Evolutionary conservation across 2,329 filamentous ascomycete genomes (phyloP).

Genomic region (Talaromyces pinophilus): DNA sequence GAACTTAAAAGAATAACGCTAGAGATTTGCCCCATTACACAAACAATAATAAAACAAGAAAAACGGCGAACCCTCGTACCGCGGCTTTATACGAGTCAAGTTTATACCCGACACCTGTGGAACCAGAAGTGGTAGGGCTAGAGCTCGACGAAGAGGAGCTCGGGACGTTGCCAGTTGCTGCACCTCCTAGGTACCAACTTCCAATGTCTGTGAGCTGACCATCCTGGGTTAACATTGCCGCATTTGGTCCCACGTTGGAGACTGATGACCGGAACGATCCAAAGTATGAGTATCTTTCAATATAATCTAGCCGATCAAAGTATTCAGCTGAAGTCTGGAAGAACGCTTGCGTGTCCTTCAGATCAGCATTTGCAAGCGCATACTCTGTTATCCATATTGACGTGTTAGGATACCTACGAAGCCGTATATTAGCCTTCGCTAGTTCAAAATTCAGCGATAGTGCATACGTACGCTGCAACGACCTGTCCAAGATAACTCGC

Average conservation of each 20-base stretch:
- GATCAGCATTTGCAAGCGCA: conserved; percentile 13
- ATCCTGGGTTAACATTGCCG: conserved; percentile 19
- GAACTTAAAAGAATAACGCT: neutral
- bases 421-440: neutral
- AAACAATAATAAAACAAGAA: neutral
- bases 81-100: neutral
- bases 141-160: conserved; percentile 10
- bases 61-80: neutral
- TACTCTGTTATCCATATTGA: conserved; percentile 23
- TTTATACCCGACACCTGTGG: conserved; percentile 5
- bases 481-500: conserved; percentile 21
- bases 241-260: conserved; percentile 21
- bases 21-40: neutral
- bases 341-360: conserved; percentile 16
- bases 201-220: conserved; percentile 22
- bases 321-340: conserved; percentile 22
- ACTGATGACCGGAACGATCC: conserved; percentile 19
- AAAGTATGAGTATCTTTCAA: conserved; percentile 23
- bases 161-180: conserved; percentile 19
- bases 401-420: conserved; percentile 19
- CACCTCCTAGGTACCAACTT: conserved; percentile 22
- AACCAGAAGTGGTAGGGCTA: neutral
- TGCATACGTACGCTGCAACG: conserved; percentile 16
- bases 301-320: conserved; percentile 23
- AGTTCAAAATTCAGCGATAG: neutral